These are phyloP conservation scores for Stachybotrys chartarum DNA, from an alignment of 2,329 filamentous ascomycete genomes.

Conservation along the genomic window DNA sequence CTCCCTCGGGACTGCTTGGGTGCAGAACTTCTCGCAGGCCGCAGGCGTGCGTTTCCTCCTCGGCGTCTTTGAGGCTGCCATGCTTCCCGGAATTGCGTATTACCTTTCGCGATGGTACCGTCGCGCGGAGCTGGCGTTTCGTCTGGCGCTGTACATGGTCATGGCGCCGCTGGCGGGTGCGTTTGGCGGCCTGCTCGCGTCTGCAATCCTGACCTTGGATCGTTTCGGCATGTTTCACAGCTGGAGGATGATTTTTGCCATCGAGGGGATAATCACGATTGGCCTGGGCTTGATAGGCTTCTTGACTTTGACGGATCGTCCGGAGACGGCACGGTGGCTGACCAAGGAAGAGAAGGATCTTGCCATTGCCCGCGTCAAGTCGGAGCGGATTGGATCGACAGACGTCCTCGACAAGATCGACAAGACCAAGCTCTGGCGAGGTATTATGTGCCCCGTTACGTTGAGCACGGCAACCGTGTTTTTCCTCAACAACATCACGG, in stretches of 20 bases:
- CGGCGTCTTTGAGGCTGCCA: slow-evolving; percentile 64
- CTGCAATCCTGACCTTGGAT: slow-evolving; percentile 54
- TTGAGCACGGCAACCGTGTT: slow-evolving; percentile 51
- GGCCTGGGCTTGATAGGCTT: slow-evolving; percentile 53
- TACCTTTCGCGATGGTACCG: slow-evolving; percentile 68
- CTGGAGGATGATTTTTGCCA: slow-evolving; percentile 66
- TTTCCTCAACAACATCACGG: slow-evolving; percentile 61
- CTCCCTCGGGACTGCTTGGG: slow-evolving; percentile 61
- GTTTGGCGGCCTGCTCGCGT: slow-evolving; percentile 61
- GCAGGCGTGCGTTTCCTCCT: slow-evolving; percentile 61
- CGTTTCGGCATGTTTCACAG: slow-evolving; percentile 46
- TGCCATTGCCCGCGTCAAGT: slow-evolving; percentile 60
- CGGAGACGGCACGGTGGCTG: slow-evolving; percentile 61
- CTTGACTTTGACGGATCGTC: slow-evolving; percentile 60
- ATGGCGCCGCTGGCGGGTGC: slow-evolving; percentile 64
- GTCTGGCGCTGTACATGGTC: slow-evolving; percentile 62
- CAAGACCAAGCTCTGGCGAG: slow-evolving; percentile 48
- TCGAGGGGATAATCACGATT: slow-evolving; percentile 56
- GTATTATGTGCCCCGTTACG: slow-evolving; percentile 57
- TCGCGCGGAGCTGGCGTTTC: slow-evolving; percentile 60
- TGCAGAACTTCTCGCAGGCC: slow-evolving; percentile 41
- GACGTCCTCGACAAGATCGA: slow-evolving; percentile 59
- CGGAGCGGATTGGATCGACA: slow-evolving; percentile 56
- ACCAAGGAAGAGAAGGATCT: slow-evolving; percentile 58
- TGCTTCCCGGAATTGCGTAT: slow-evolving; percentile 69